A percentile compares a stretch with the other conserved stretches of the same genome.
phyloP scores from a whole-genome alignment of 1,139 yeast species.

The Yamadazyma jaroonii region DNA sequence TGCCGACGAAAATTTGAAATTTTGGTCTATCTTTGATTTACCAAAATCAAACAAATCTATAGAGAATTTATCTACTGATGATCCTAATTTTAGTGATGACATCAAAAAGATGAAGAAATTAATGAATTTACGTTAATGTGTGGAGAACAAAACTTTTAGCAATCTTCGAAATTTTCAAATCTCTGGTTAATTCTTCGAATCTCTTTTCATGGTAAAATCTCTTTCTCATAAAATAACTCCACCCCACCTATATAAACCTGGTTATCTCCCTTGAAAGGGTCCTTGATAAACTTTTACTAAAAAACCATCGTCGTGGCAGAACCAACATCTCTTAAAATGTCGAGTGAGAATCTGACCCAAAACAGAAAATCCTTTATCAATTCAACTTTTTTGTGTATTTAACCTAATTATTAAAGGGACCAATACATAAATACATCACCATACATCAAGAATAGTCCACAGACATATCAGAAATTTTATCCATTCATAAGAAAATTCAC shows the following conservation, averaged over 20 bases:
- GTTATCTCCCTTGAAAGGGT: no score
- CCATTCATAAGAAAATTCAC: neutral
- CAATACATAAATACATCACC: neutral
- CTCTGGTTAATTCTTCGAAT: neutral
- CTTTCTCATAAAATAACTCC: no score
- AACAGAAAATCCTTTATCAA: constrained; percentile 1
- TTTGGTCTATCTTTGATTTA: constrained; percentile 86
- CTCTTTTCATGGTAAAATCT: no score
- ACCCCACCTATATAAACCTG: no score
- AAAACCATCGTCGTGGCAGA: no score
- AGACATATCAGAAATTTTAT: neutral
- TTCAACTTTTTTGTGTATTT: no score
- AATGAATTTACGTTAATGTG: constrained; percentile 22
- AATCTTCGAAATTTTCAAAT: neutral
- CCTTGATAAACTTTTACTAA: no score
- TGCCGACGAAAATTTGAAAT: constrained; percentile 93
- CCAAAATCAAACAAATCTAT: constrained; percentile 27
- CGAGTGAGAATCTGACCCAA: neutral
- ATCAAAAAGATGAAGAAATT: constrained; percentile 22
- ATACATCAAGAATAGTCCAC: neutral
- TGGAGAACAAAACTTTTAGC: no score
- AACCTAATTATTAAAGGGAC: no score
- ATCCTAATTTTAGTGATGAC: constrained; percentile 16
- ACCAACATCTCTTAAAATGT: no score
- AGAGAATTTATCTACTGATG: constrained; percentile 38